Evolutionary conservation across 2,329 filamentous ascomycete genomes (phyloP).

Genomic region (Diaporthe citri): DNA sequence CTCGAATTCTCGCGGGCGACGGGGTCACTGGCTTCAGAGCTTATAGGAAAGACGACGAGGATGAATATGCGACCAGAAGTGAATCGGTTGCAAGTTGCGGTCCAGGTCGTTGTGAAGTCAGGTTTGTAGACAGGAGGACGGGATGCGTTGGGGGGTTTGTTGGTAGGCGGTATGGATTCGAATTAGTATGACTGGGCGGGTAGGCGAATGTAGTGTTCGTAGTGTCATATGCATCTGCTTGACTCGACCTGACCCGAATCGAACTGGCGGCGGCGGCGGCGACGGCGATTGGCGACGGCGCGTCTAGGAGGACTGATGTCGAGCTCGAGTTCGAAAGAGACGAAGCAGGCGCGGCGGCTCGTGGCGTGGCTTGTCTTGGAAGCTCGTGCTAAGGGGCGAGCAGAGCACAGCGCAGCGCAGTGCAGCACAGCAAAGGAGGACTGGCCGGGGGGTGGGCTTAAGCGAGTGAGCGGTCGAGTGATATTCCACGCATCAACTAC

Average conservation of each 20-base stretch:
- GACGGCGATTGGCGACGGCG: slow-evolving; percentile 7
- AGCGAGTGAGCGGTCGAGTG: slow-evolving; percentile 36
- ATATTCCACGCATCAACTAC: slow-evolving; percentile 35
- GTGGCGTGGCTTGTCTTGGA: slow-evolving; percentile 21
- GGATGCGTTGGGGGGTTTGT: neutral
- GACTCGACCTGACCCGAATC: slow-evolving; percentile 26
- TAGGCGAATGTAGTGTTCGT: neutral
- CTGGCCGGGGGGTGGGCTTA: slow-evolving; percentile 20
- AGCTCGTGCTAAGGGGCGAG: slow-evolving; percentile 31
- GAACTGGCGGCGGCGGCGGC: neutral
- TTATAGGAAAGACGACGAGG: neutral
- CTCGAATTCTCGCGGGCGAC: neutral
- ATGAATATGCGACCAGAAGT: slow-evolving; percentile 9
- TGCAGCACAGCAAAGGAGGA: slow-evolving; percentile 12
- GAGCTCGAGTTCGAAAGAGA: slow-evolving; percentile 1
- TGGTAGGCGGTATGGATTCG: slow-evolving; percentile 21
- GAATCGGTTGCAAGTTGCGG: slow-evolving; percentile 30
- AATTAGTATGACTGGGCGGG: slow-evolving; percentile 33
- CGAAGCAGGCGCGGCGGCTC: slow-evolving; percentile 18
- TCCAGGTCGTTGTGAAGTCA: slow-evolving; percentile 4
- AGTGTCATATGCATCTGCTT: slow-evolving; percentile 30
- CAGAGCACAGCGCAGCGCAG: slow-evolving; percentile 13
- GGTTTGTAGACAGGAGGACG: neutral
- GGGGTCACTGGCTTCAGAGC: neutral
- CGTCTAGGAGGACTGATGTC: slow-evolving; percentile 24